Evolutionary conservation across 768 basidiomycete species (phyloP).

Genomic region (Mycena galopus): DNA sequence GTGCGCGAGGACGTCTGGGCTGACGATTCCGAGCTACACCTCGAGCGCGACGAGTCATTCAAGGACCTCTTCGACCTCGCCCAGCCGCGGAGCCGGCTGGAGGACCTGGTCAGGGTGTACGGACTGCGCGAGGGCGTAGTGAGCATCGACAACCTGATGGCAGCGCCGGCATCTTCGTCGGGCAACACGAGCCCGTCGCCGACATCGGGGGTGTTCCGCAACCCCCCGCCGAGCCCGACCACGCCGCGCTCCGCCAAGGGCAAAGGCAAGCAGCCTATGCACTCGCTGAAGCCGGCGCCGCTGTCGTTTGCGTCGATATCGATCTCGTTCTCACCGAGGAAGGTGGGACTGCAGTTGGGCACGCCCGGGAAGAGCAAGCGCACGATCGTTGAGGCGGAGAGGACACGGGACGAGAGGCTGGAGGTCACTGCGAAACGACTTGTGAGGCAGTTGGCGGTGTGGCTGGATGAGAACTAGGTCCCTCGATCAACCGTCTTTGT

Average conservation of each 20-base stretch:
- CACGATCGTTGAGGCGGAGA: constrained; percentile 67
- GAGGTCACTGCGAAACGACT: constrained; percentile 69
- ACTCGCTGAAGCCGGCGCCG: constrained; percentile 39
- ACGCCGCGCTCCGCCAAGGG: background rate
- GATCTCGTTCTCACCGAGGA: constrained; percentile 58
- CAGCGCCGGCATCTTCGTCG: background rate
- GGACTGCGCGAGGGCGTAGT: constrained; percentile 58
- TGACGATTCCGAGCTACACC: constrained; percentile 81
- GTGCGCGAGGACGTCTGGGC: constrained; percentile 83
- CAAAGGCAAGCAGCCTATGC: constrained; percentile 22
- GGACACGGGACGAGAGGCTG: constrained; percentile 66
- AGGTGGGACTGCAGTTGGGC: constrained; percentile 54
- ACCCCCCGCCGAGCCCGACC: background rate
- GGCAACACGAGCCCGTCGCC: constrained; percentile 30
- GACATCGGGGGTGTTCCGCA: constrained; percentile 34
- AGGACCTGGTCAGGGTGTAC: constrained; percentile 73
- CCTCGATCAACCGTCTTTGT: background rate
- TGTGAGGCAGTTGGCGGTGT: constrained; percentile 59
- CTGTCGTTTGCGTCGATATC: constrained; percentile 55
- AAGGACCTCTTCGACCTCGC: constrained; percentile 83
- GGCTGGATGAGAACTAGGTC: constrained; percentile 46
- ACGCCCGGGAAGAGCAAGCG: constrained; percentile 53
- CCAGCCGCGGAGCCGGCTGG: constrained; percentile 81
- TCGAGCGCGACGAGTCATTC: constrained; percentile 81
- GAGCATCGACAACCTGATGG: constrained; percentile 36